These are phyloP conservation scores for Diplocarpon rosae DNA, from an alignment of 2,329 filamentous ascomycete species.

Conservation along the genomic window DNA sequence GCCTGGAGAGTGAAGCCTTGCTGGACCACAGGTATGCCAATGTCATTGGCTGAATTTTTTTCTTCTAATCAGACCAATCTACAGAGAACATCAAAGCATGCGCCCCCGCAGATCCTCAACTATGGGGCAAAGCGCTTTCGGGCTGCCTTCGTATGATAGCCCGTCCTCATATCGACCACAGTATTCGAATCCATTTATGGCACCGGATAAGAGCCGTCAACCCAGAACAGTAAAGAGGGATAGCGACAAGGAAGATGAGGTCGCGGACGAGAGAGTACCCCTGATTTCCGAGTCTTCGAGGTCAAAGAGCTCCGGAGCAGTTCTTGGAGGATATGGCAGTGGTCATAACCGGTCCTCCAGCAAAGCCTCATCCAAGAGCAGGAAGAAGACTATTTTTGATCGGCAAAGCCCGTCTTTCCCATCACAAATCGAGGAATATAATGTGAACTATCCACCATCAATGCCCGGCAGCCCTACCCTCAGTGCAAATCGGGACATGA, in stretches of 20 bases:
- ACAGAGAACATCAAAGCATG: conserved; percentile 36
- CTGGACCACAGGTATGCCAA: conserved; percentile 66
- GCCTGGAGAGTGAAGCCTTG: conserved; percentile 78
- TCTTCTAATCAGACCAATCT: not conserved
- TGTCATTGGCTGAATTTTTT: conserved; percentile 1
- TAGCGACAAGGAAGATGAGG: conserved; percentile 42
- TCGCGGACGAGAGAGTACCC: conserved; percentile 40
- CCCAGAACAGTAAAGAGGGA: conserved; percentile 25
- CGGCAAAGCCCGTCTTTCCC: conserved; percentile 16
- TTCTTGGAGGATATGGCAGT: conserved; percentile 12
- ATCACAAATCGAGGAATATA: conserved; percentile 37
- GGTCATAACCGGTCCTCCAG: conserved; percentile 25
- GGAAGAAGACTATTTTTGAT: conserved; percentile 23
- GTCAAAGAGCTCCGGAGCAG: conserved; percentile 22
- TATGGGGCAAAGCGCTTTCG: conserved; percentile 29
- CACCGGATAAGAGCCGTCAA: conserved; percentile 17
- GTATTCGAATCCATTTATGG: conserved; percentile 25
- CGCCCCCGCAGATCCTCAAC: conserved; percentile 52
- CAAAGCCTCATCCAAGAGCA: conserved; percentile 36
- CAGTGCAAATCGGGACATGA: conserved; percentile 40
- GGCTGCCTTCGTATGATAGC: conserved; percentile 28
- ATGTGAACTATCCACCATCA: conserved; percentile 60
- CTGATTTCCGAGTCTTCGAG: conserved; percentile 37
- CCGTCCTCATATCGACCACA: conserved; percentile 26
- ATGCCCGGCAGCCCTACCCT: conserved; percentile 50